Evolutionary conservation across 2,329 filamentous ascomycete species (phyloP), one percentile per base, ranked within the genome.

Genomic region (Metarhizium sp.): DNA sequence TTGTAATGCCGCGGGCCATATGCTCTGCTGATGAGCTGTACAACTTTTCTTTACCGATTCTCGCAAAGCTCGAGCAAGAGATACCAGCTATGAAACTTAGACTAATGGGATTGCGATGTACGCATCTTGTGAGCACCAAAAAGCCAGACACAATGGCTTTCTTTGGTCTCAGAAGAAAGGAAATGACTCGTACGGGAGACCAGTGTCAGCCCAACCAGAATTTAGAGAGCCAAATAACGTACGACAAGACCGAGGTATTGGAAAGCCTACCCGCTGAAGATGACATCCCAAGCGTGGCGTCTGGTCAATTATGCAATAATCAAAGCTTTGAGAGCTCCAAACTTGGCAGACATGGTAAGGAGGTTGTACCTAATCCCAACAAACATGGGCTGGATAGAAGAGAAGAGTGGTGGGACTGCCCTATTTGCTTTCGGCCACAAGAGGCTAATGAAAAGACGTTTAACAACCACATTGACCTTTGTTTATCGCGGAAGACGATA

Each of bases 401-500:
- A 53, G 72, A 79, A 53, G 75, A 83, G 50, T 78, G 76, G 68
- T 97, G 92, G 92, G 79, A 86, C 42, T 99, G 94, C 68, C 94
- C 94, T 0, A 88, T 97, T 48, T 99, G 94, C 68, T 73, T 75
- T n/a, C 77, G 86, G 16, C 85, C 89, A 0, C 92, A 96, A 64
- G 65, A 75, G 0, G 81, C 90, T 0, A 79, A 92, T 51, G 90
- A 96, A 67, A 78, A 78, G 49, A 74, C 73, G 0, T 95, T 97
- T 71, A 99, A 99, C 62, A 82, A 87, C 55, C 94, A 99, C 65
- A 91, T 99, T 52, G 94, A 99, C 67, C 80, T 88, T 8, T 99
- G 94, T 68, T 78, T 99, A 1, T 96, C 92, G 0, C 79, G 86
- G 55, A 84, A 88, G 64, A 89, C 90, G 0, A 97, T 99, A 63